Evolutionary conservation across 1,284 basidiomycete genomes (phyloP).

Genomic region (Pterulicium gracile): DNA sequence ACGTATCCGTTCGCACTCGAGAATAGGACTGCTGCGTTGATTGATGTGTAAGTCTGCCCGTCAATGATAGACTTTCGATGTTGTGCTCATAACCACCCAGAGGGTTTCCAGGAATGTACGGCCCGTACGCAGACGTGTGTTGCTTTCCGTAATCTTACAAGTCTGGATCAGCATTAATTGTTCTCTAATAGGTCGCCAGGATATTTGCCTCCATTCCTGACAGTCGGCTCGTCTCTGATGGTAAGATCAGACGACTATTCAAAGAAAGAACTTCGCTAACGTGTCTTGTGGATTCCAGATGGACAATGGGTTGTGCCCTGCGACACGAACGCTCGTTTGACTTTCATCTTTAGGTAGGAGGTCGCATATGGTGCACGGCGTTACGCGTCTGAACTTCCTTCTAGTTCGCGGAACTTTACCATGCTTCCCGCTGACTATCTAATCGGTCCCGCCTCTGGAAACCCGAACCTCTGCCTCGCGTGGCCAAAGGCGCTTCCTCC

Average conservation of each 20-base stretch:
- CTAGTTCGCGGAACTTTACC: slow-evolving; percentile 45
- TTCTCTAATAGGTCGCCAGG: slow-evolving; percentile 44
- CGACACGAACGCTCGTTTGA: slow-evolving; percentile 49
- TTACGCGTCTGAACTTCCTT: slow-evolving; percentile 10
- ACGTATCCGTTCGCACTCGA: slow-evolving; percentile 53
- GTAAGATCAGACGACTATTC: too few species aligned
- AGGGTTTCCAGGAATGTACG: slow-evolving; percentile 71
- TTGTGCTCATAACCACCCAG: too few species aligned
- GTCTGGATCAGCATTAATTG: background rate
- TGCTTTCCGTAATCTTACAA: background rate
- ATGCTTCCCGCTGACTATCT: slow-evolving; percentile 78
- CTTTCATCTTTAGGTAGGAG: slow-evolving; percentile 66
- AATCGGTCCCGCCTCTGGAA: slow-evolving; percentile 58
- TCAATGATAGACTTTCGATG: too few species aligned
- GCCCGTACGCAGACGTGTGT: slow-evolving; percentile 69
- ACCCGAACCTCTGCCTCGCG: slow-evolving; percentile 64
- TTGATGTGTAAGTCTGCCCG: slow-evolving; percentile 73
- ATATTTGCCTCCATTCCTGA: slow-evolving; percentile 55
- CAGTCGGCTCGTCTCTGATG: slow-evolving; percentile 57
- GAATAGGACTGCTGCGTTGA: slow-evolving; percentile 55
- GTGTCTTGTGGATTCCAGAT: slow-evolving; percentile 22
- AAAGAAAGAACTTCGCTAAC: slow-evolving; percentile 8
- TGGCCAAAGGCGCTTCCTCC: slow-evolving; percentile 70
- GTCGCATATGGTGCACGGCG: slow-evolving; percentile 6
- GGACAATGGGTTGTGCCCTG: slow-evolving; percentile 84